Percentiles rank a stretch among this genome's conserved stretches.
These are phyloP conservation scores for Botryotinia convoluta DNA, from an alignment of 2,329 filamentous ascomycete species.

Conservation along the genomic window DNA sequence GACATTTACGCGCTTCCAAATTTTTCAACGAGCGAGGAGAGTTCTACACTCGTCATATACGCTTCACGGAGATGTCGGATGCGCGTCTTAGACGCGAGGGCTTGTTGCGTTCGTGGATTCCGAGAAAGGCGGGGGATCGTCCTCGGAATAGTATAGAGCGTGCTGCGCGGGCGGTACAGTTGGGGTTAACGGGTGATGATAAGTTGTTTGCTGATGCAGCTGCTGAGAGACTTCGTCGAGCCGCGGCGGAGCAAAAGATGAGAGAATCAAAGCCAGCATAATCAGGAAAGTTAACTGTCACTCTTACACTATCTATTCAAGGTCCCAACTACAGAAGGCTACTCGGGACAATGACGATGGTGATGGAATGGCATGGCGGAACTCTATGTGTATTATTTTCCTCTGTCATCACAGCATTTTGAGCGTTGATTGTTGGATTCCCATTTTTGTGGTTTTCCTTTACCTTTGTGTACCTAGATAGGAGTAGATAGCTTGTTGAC, in stretches of 20 bases:
- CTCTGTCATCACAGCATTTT: not conserved
- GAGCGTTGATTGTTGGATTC: not conserved
- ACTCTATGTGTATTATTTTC: not conserved
- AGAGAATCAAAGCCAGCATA: not conserved
- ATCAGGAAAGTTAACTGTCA: not conserved
- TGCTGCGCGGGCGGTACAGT: not conserved
- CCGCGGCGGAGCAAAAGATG: not conserved
- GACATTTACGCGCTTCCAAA: not conserved
- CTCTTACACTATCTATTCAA: not conserved
- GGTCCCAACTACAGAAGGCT: not conserved
- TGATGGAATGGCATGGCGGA: too few species aligned
- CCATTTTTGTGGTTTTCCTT: not conserved
- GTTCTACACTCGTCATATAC: not conserved
- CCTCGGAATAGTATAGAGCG: not conserved
- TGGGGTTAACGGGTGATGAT: not conserved
- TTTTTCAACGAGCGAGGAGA: not conserved
- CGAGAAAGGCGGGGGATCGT: not conserved
- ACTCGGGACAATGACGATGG: too few species aligned
- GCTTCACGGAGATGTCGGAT: not conserved
- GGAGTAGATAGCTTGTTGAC: not conserved
- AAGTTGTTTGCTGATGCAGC: conserved; percentile 1
- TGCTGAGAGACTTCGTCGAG: conserved; percentile 1
- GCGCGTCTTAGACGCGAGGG: not conserved
- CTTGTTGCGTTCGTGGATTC: not conserved
- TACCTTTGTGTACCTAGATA: not conserved